A percentile compares a stretch with the other conserved stretches of the same genome.
phyloP scores from a whole-genome alignment of 1,139 yeast species.

The Geotrichum australiense region DNA sequence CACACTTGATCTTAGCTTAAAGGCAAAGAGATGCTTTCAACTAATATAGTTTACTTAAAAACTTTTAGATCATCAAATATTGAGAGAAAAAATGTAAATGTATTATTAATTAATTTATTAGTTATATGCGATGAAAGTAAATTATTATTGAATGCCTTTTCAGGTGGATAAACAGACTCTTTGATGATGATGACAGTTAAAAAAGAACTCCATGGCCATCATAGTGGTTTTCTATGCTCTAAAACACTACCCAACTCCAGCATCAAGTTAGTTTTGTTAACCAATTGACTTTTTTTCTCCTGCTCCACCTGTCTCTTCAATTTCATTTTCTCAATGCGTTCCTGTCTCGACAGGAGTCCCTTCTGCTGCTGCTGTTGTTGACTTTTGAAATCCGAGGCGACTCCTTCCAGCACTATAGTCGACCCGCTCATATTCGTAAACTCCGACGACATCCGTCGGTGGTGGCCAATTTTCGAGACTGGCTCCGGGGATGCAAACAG shows the following conservation, averaged over 20 bases:
- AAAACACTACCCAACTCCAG: conserved; percentile 2
- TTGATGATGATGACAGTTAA: conserved; percentile 44
- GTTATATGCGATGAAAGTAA: too few species aligned
- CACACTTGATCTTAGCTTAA: too few species aligned
- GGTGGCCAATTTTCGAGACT: conserved; percentile 6
- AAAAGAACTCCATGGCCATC: conserved; percentile 50
- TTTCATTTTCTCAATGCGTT: conserved; percentile 3
- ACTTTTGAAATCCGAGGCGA: neutral
- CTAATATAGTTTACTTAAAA: too few species aligned
- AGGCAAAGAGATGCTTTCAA: too few species aligned
- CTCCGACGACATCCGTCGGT: conserved; percentile 15
- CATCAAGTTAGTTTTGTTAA: neutral
- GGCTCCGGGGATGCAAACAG: too few species aligned
- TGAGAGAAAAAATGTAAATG: too few species aligned
- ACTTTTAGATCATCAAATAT: too few species aligned
- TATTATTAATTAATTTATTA: too few species aligned
- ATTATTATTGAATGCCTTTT: too few species aligned
- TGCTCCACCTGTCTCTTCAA: neutral
- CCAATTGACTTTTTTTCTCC: conserved; percentile 1
- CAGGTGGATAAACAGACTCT: too few species aligned
- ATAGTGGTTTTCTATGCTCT: conserved; percentile 68
- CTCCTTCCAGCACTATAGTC: conserved; percentile 9
- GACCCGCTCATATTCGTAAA: conserved; percentile 11
- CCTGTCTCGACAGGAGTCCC: neutral
- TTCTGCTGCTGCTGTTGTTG: neutral